phyloP scores from a whole-genome alignment of 1,284 basidiomycete species.

The Garcileccinum viscosum region DNA sequence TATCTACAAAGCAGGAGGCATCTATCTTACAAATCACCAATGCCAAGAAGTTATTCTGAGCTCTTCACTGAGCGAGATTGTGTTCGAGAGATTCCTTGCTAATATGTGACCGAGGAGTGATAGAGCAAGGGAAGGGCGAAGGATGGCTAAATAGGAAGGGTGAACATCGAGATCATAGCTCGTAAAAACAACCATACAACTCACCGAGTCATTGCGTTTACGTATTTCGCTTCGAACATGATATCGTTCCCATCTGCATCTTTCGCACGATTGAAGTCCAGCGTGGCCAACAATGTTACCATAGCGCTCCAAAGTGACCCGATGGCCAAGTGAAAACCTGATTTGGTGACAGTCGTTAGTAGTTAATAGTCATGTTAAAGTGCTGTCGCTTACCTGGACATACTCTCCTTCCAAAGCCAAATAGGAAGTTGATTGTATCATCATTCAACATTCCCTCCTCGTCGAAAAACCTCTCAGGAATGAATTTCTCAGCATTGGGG shows the following conservation, averaged over 20 bases:
- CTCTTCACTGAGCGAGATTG: slow-evolving; percentile 3
- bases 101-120: slow-evolving; percentile 20
- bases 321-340: slow-evolving; percentile 28
- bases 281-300: slow-evolving; percentile 30
- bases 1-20: background rate
- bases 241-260: slow-evolving; percentile 18
- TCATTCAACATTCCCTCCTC: slow-evolving; percentile 23
- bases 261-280: slow-evolving; percentile 22
- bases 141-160: background rate
- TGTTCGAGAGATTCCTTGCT: slow-evolving; percentile 13
- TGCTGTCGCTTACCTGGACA: slow-evolving; percentile 30
- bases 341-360: background rate
- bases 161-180: background rate
- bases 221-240: slow-evolving; percentile 19
- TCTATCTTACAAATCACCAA: background rate
- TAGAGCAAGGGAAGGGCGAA: background rate
- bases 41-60: background rate
- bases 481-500: slow-evolving; percentile 26
- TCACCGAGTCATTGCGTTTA: slow-evolving; percentile 18
- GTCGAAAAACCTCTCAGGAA: slow-evolving; percentile 33
- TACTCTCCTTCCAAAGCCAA: slow-evolving; percentile 34
- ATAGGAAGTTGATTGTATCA: slow-evolving; percentile 22
- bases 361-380: too few species aligned
- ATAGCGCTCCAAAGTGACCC: slow-evolving; percentile 28
- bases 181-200: background rate